Conservation (phyloP, 257 asterid species). For the Capsicum rhomboideum region DNA sequence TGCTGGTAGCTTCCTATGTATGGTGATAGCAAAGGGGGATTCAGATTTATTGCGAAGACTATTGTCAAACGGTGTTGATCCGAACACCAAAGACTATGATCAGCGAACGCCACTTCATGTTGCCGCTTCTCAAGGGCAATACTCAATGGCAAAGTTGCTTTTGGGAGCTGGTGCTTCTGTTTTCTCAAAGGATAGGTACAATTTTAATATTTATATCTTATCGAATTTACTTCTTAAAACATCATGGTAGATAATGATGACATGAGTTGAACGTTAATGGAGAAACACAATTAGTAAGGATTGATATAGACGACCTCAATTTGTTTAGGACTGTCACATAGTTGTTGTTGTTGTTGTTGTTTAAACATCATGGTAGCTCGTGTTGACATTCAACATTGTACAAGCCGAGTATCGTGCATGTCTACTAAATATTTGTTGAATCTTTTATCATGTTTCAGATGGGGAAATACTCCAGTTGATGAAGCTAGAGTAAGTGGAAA, state of each 20-base stretch:
- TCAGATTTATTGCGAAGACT: slow-evolving; percentile 66
- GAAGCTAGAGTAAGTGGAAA: slow-evolving; percentile 72
- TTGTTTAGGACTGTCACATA: not conserved
- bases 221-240: not conserved
- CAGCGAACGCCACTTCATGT: slow-evolving; percentile 79
- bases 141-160: slow-evolving; percentile 69
- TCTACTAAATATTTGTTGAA: not conserved
- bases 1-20: slow-evolving; percentile 66
- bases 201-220: not conserved
- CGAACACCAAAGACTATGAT: slow-evolving; percentile 66
- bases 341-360: not conserved
- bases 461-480: slow-evolving; percentile 81
- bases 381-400: not conserved
- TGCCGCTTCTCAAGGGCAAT: slow-evolving; percentile 73
- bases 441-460: slow-evolving; percentile 31
- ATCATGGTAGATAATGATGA: not conserved
- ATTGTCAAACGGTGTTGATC: slow-evolving; percentile 61
- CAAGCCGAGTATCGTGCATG: not conserved
- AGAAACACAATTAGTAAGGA: not conserved
- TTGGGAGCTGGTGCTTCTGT: slow-evolving; percentile 87
- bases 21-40: slow-evolving; percentile 63
- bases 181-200: slow-evolving; percentile 70
- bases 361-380: not conserved
- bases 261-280: not conserved
- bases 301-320: not conserved